Conservation (phyloP, 768 basidiomycete species). For the Obba rivulosa region DNA sequence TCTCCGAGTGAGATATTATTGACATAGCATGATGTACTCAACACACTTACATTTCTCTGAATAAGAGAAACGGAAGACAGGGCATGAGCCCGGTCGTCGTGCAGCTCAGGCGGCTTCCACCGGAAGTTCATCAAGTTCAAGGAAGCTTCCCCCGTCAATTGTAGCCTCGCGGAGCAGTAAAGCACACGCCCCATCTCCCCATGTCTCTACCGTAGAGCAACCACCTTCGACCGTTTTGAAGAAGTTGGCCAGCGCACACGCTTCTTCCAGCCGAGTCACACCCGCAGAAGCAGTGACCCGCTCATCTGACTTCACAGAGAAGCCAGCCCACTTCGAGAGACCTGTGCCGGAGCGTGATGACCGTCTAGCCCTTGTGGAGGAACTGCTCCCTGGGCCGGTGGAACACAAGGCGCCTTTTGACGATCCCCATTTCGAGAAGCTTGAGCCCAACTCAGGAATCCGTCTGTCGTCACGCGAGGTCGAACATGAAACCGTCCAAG, state of each 20-base stretch:
- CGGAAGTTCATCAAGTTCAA: background rate
- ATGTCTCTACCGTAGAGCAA: conserved; percentile 22
- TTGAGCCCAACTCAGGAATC: conserved; percentile 92
- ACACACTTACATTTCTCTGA: background rate
- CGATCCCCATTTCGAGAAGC: conserved; percentile 68
- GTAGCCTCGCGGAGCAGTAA: background rate
- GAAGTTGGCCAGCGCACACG: conserved; percentile 36
- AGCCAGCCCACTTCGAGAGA: conserved; percentile 4
- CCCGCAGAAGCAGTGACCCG: conserved; percentile 7
- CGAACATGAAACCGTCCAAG: conserved; percentile 72
- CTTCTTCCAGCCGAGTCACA: background rate
- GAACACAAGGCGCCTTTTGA: conserved; percentile 67
- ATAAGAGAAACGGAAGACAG: conserved; percentile 42
- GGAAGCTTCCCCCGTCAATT: background rate
- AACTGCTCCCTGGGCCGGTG: conserved; percentile 70
- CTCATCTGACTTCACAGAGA: conserved; percentile 19
- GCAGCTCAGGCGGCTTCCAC: background rate
- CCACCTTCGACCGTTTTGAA: conserved; percentile 49
- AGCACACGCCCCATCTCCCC: background rate
- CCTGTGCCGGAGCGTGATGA: conserved; percentile 44
- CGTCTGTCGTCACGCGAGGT: conserved; percentile 74
- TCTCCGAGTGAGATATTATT: conserved; percentile 54
- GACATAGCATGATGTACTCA: background rate
- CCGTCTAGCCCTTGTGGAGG: conserved; percentile 65
- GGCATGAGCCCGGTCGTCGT: conserved; percentile 14